Evolutionary conservation across 495 filamentous ascomycete species (phyloP).

Genomic region (Alectoria sarmentosa): DNA sequence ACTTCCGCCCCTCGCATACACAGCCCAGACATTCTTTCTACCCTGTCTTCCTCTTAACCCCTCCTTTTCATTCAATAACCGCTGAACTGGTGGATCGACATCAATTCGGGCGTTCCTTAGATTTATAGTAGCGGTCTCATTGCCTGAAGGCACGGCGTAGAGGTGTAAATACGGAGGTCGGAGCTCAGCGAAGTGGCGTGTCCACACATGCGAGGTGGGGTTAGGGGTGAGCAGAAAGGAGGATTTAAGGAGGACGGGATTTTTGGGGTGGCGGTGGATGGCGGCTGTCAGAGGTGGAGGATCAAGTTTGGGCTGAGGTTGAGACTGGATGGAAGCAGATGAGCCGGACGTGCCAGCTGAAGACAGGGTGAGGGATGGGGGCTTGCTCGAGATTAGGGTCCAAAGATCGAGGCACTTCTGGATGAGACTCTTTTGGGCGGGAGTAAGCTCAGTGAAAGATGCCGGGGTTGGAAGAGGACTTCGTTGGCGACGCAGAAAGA

Average conservation of each 20-base stretch:
- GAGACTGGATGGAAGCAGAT: conserved; percentile 38
- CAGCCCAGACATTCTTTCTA: conserved; percentile 73
- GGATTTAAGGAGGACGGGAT: conserved; percentile 21
- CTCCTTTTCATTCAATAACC: conserved; percentile 52
- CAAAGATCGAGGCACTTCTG: conserved; percentile 71
- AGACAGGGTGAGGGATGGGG: conserved; percentile 69
- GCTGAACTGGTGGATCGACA: conserved; percentile 76
- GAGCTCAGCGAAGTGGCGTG: conserved; percentile 87
- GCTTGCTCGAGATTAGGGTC: conserved; percentile 56
- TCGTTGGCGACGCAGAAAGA: conserved; percentile 21
- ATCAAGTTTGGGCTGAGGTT: conserved; percentile 25
- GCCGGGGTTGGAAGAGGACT: neutral
- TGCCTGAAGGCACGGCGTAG: conserved; percentile 72
- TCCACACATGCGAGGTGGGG: conserved; percentile 46
- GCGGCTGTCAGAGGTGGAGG: conserved; percentile 18
- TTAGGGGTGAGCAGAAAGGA: conserved; percentile 20
- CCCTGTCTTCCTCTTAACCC: conserved; percentile 34
- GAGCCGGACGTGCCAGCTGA: conserved; percentile 46
- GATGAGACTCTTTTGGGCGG: conserved; percentile 52
- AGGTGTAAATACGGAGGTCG: conserved; percentile 89
- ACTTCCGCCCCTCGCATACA: conserved; percentile 88
- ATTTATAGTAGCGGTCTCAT: conserved; percentile 84
- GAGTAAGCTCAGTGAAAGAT: conserved; percentile 40
- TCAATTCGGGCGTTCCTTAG: conserved; percentile 80
- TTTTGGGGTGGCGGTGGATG: conserved; percentile 24